These are phyloP conservation scores for Euphrasia confusa DNA, from an alignment of 257 asterid species.

Conservation along the genomic window DNA sequence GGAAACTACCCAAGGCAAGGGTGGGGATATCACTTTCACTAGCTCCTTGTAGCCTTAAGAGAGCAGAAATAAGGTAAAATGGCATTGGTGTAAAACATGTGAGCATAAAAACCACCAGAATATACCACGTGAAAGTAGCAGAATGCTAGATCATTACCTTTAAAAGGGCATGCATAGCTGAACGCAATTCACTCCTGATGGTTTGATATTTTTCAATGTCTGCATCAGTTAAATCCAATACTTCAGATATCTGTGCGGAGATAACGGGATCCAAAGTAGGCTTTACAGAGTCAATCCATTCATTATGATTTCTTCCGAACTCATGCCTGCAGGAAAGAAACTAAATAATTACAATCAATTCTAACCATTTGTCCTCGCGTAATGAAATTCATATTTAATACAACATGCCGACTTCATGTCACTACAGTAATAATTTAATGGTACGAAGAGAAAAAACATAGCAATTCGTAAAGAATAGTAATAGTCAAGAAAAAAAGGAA, in stretches of 20 bases:
- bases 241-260: slow-evolving; percentile 44
- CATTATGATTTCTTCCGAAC: slow-evolving; percentile 66
- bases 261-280: slow-evolving; percentile 66
- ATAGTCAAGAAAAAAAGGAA: background rate
- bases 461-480: slow-evolving; percentile 11
- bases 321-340: slow-evolving; percentile 54
- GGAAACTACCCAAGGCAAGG: slow-evolving; percentile 14
- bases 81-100: background rate
- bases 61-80: background rate
- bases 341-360: slow-evolving; percentile 16
- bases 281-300: slow-evolving; percentile 70
- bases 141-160: slow-evolving; percentile 44
- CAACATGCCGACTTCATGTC: slow-evolving; percentile 12
- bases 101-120: background rate
- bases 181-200: slow-evolving; percentile 68
- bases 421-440: slow-evolving; percentile 4
- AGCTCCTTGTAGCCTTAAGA: slow-evolving; percentile 7
- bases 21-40: background rate
- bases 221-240: slow-evolving; percentile 36
- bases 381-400: slow-evolving; percentile 4
- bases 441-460: background rate
- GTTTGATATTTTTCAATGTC: slow-evolving; percentile 57
- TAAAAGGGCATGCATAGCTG: slow-evolving; percentile 67
- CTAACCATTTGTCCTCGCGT: background rate
- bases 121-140: slow-evolving; percentile 8